These are phyloP conservation scores for Protomyces inundatus DNA, from an alignment of 1,139 yeast species.

Conservation along the genomic window DNA sequence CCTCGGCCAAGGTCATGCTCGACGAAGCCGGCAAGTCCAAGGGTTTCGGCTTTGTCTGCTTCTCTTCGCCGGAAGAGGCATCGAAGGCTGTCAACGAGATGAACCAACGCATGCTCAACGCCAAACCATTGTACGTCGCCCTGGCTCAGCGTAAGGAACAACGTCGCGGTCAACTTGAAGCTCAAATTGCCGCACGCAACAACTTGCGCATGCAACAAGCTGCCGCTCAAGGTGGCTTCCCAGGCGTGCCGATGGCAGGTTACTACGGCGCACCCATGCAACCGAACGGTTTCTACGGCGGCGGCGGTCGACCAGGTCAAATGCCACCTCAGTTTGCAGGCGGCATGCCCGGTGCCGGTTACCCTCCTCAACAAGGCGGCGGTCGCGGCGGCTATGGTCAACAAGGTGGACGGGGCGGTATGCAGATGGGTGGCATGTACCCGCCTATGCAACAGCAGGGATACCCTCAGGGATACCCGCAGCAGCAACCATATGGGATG, in stretches of 20 bases:
- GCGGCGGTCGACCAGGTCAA: constrained; percentile 56
- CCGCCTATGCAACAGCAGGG: constrained; percentile 52
- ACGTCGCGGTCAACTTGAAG: constrained; percentile 94
- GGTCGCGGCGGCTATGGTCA: constrained; percentile 18
- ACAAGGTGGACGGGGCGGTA: constrained; percentile 7
- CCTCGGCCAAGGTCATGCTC: constrained; percentile 81
- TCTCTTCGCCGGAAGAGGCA: constrained; percentile 97
- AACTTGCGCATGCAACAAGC: constrained; percentile 98
- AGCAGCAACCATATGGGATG: constrained; percentile 37
- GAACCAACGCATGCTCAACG: constrained; percentile 94
- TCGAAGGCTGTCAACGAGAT: constrained; percentile 97
- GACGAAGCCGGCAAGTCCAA: constrained; percentile 92
- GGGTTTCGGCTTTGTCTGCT: constrained; percentile 98
- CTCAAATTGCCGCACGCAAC: constrained; percentile 97
- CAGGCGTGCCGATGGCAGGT: constrained; percentile 63
- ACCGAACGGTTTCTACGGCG: constrained; percentile 77
- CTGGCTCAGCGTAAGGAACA: constrained; percentile 98
- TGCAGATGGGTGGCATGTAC: constrained; percentile 39
- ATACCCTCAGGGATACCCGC: constrained; percentile 26
- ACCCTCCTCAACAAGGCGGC: constrained; percentile 47
- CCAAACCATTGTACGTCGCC: constrained; percentile 97
- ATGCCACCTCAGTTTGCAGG: constrained; percentile 74
- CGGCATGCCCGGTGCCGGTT: constrained; percentile 61
- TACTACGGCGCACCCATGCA: constrained; percentile 47
- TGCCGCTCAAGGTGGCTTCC: constrained; percentile 54